phyloP scores from a whole-genome alignment of 2,329 filamentous ascomycete species.

The Endoconidiophora laricicola region DNA sequence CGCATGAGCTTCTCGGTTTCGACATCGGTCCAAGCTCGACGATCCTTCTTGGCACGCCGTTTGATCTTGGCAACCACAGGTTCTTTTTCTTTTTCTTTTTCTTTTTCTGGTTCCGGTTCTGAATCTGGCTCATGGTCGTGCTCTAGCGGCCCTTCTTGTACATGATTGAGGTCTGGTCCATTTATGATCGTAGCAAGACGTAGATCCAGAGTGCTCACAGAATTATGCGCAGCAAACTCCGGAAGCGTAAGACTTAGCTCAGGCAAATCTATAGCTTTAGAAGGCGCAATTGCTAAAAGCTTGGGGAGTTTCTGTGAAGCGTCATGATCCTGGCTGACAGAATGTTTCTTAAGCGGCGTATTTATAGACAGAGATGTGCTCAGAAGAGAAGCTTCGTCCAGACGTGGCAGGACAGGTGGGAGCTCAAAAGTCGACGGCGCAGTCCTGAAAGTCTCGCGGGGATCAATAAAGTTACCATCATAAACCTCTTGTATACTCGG shows the following conservation, averaged over 20 bases:
- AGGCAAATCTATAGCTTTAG: background rate
- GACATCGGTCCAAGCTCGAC: constrained; percentile 47
- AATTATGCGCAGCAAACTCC: background rate
- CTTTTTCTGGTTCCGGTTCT: background rate
- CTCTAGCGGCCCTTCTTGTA: background rate
- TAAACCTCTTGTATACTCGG: constrained; percentile 9
- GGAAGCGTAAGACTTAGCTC: background rate
- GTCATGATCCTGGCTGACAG: background rate
- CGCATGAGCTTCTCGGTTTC: constrained; percentile 46
- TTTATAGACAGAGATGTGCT: background rate
- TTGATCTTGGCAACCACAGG: constrained; percentile 18
- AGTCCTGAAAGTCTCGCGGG: constrained; percentile 5
- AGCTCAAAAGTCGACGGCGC: constrained; percentile 1
- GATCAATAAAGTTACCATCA: constrained; percentile 4
- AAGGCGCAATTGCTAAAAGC: constrained; percentile 1
- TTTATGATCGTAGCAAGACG: background rate
- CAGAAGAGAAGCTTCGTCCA: background rate
- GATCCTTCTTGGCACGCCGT: constrained; percentile 38
- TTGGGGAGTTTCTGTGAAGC: background rate
- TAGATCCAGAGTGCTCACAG: background rate
- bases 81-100: no score
- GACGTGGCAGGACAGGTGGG: constrained; percentile 2
- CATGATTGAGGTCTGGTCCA: background rate
- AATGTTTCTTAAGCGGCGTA: background rate
- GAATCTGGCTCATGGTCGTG: background rate